These are phyloP conservation scores for Amaranthus cruentus DNA, from an alignment of 148 eudicot species.

Conservation along the genomic window DNA sequence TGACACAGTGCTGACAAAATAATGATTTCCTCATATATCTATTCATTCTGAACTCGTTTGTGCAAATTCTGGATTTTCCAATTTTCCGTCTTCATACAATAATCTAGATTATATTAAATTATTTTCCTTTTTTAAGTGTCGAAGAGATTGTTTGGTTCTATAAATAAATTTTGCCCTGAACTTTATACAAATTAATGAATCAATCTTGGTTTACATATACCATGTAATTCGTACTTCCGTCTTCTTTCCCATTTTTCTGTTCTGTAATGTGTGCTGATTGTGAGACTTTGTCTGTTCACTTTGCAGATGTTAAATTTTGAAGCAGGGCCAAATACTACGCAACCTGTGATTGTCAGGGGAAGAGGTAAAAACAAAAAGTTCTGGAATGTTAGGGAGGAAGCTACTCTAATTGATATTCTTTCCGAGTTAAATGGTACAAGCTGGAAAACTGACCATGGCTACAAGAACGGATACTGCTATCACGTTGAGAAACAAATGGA, in stretches of 20 bases:
- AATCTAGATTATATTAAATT: not conserved
- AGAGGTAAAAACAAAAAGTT: conserved; percentile 26
- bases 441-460: conserved; percentile 20
- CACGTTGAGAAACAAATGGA: conserved; percentile 20
- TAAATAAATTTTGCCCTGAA: not conserved
- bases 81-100: not conserved
- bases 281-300: not conserved
- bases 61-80: not conserved
- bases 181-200: not conserved
- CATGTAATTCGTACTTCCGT: too few relatives aligned
- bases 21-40: not conserved
- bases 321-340: conserved; percentile 10
- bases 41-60: not conserved
- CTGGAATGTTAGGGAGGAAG: conserved; percentile 20
- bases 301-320: conserved; percentile 18
- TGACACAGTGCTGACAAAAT: not conserved
- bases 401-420: conserved; percentile 12
- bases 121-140: not conserved
- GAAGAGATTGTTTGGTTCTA: not conserved
- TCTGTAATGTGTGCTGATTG: too few relatives aligned
- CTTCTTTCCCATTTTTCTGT: too few relatives aligned
- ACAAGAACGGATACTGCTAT: conserved; percentile 20
- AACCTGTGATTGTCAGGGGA: conserved; percentile 16
- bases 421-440: conserved; percentile 12
- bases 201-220: too few relatives aligned